These are phyloP conservation scores for Buxus sempervirens DNA, from an alignment of 164 flowering plant genomes.

Conservation along the genomic window DNA sequence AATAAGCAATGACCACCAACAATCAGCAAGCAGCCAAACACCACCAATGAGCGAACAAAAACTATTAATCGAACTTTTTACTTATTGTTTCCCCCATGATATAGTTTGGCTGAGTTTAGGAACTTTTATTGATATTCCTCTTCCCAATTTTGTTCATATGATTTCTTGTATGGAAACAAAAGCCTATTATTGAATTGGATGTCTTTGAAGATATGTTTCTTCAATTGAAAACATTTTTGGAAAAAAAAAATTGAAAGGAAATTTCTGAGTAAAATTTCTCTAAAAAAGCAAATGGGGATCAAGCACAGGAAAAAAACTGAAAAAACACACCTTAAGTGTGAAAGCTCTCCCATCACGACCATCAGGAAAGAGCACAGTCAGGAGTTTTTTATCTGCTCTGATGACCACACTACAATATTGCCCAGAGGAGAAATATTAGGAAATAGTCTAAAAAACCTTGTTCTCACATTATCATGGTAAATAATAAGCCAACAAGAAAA, in stretches of 20 bases:
- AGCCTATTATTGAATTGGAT: no score
- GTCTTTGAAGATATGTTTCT: no score
- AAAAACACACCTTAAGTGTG: slow-evolving; percentile 77
- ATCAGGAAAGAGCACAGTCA: slow-evolving; percentile 94
- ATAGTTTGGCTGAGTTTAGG: no score
- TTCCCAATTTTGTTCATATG: no score
- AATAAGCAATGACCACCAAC: no score
- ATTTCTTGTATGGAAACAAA: no score
- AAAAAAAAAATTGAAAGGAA: not conserved
- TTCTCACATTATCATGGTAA: not conserved
- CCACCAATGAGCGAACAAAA: no score
- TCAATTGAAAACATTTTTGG: no score
- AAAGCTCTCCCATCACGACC: slow-evolving; percentile 95
- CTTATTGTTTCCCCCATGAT: no score
- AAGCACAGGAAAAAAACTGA: not conserved
- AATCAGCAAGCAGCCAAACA: no score
- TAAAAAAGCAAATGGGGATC: not conserved
- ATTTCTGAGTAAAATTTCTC: not conserved
- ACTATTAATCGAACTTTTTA: no score
- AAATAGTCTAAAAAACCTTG: not conserved
- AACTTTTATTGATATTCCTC: no score
- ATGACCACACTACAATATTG: slow-evolving; percentile 66
- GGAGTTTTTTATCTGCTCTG: slow-evolving; percentile 81
- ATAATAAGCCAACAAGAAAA: slow-evolving; percentile 6
- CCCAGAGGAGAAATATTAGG: slow-evolving; percentile 5